Evolutionary conservation across 257 asterid genomes (phyloP), one percentile per base, ranked within the genome.

Genomic region (Jacaranda copaia): DNA sequence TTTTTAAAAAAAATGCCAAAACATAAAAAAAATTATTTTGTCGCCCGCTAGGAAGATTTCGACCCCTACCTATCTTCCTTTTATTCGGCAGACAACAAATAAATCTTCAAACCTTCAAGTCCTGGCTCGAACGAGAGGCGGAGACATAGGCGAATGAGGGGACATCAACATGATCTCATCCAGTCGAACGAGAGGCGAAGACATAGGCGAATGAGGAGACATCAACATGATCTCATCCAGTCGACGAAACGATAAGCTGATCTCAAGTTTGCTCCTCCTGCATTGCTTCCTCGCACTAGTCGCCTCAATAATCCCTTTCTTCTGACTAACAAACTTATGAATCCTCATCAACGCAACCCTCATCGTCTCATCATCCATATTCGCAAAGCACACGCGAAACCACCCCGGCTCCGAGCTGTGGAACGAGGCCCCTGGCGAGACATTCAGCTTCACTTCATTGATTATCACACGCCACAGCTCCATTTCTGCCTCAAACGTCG

Each of bases 331-430:
- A 72, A 92, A 89, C 60, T 83, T 81, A 2, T 53, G 78, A 36
- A 93, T 93, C 77, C 97, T 86, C 4, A 38, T 72, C 12, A 93
- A 57, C 0, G 96, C 96, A 16, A 80, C 80, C 68, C 46, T 73
- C 86, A 82, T 68, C 1, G 86, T 85, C 56, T 91, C 97, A 1
- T 89, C 94, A 2, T 91, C 96, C 96, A 93, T 93, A 14, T 93
- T 93, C 0, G 96, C 98, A 8, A 89, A 91, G 78, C 97, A 93
- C 1, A 92, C 97, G 1, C 98, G 63, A 32, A 91, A 93, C 97
- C 97, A 93, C 4, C 98, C 97, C 0, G 98, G 87, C 83, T 93
- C 96, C 3, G 87, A 77, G 82, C 97, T 90, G 40, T 91, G 97
- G 74, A 91, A 93, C 1, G 97, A 92, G 0, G 80, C 87, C 0